Evolutionary conservation across 108 stramenopile species (phyloP), one percentile per base, ranked within the genome.

Genomic region (Nitzschia inconspicua): DNA sequence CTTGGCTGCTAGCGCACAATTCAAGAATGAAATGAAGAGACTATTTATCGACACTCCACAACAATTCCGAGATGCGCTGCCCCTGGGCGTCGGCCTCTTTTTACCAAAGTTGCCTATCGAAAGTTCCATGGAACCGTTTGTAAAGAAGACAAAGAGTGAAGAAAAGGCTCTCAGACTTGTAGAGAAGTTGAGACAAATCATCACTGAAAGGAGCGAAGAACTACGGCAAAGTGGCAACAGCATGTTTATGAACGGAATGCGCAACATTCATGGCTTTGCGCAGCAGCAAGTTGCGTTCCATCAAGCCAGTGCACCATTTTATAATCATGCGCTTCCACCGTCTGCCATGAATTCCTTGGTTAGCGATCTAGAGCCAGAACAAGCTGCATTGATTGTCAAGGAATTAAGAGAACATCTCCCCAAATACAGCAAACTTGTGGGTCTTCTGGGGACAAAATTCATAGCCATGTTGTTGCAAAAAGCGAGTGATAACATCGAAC

Each of bases 331-430:
- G 27, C 18, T 16, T 4, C 9, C 46, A 9, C 18, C 10, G 18
- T 18, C n/a, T n/a, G 62, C 22, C 16, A 10, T 60, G 23, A 24
- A 30, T 46, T 14, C n/a, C 14, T 14, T 51, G 24, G 7, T 42
- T 22, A 23, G 16, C 37, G 28, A 35, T 3, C 42, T 76, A 3
- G 49, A 59, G 13, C 56, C 68, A 18, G 74, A 75, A 53, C 50
- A 69, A 26, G 30, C 50, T n/a, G 68, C 74, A 29, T 14, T 69
- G 2, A 1, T 75, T 4, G 32, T 44, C 3, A 69, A 59, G 36
- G 67, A 68, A 54, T 31, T 76, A 16, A 52, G 68, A 22, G 63
- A 70, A 66, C 52, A 36, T 28, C 36, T 51, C 14, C 68, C 75
- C 3, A 64, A 65, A 30, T 76, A 65, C 34, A 46, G 29, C 10